Evolutionary conservation across 2,329 filamentous ascomycete species (phyloP), one percentile per base, ranked within the genome.

Genomic region (Sarocladium oryzae): DNA sequence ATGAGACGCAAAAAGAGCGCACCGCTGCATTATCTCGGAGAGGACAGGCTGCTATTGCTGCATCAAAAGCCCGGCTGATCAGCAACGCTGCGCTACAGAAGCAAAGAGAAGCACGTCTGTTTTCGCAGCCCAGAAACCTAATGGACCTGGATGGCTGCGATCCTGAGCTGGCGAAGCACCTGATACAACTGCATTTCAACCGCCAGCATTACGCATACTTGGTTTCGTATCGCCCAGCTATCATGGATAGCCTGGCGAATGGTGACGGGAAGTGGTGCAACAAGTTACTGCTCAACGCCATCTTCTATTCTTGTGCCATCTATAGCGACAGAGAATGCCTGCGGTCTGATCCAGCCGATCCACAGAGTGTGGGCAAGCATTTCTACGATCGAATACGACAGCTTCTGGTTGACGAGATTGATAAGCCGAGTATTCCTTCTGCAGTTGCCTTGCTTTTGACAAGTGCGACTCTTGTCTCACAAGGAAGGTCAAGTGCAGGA

Each of bases 381-480:
- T 72, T 71, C 53, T 71, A 69, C 48, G 57, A 64, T 4, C 62
- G 69, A 11, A 69, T 70, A 37, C 60, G 67, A 6, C 56, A 66
- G 21, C 59, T 72, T 0, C 46, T 72, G 2, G 53, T 62, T 1
- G 62, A 69, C 10, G 61, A 63, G 50, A 58, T 65, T 32, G 58
- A 61, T 57, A 57, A 65, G 51, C 59, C 62, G 11, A 69, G 63
- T 38, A 69, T 72, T 33, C 65, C 69, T 4, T 69, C 69, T 0
- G 61, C 67, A 0, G 61, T 64, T 13, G 69, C 63, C 0, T 54
- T 71, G 0, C 55, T 71, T 3, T 55, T 66, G 9, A 62, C 59
- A 13, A 63, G 65, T 16, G 61, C 65, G 9, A 60, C 61, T 2
- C 57, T 67, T 2, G 61, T 67, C 7, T 62, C 63, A 2, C 61